Conservation (phyloP, 495 filamentous ascomycete species). For the Friedmanniomyces simplex region DNA sequence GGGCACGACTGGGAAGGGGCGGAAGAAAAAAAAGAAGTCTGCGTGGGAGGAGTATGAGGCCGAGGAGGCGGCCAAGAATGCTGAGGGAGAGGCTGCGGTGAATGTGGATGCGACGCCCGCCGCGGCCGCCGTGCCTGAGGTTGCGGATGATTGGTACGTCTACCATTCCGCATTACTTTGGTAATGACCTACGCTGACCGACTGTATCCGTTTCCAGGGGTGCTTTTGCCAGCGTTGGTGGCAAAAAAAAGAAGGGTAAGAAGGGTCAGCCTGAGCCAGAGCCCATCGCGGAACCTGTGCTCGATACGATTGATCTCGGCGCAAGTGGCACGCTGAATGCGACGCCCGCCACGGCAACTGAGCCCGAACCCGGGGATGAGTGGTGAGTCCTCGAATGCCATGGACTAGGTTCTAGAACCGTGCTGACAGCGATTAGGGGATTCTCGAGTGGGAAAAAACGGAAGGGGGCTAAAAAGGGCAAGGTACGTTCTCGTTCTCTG, state of each 20-base stretch:
- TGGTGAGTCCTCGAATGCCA: constrained; percentile 7
- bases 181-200: background rate
- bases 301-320: constrained; percentile 11
- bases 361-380: constrained; percentile 23
- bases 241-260: constrained; percentile 15
- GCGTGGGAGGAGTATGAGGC: constrained; percentile 16
- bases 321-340: constrained; percentile 1
- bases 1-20: constrained; percentile 19
- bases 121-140: constrained; percentile 15
- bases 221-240: constrained; percentile 21
- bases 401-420: no score
- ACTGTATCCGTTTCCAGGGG: constrained; percentile 13
- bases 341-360: background rate
- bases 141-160: constrained; percentile 28
- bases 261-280: constrained; percentile 3
- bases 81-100: constrained; percentile 21
- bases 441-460: constrained; percentile 30
- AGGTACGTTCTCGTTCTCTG: constrained; percentile 17
- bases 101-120: constrained; percentile 7
- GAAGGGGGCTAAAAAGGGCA: constrained; percentile 24
- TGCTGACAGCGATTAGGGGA: constrained; percentile 8
- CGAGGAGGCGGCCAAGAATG: constrained; percentile 29
- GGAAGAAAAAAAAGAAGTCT: constrained; percentile 25
- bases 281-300: constrained; percentile 1
- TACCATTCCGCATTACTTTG: background rate